Conservation (phyloP, 2,329 filamentous ascomycete genomes). For the Blumeriella jaapii region DNA sequence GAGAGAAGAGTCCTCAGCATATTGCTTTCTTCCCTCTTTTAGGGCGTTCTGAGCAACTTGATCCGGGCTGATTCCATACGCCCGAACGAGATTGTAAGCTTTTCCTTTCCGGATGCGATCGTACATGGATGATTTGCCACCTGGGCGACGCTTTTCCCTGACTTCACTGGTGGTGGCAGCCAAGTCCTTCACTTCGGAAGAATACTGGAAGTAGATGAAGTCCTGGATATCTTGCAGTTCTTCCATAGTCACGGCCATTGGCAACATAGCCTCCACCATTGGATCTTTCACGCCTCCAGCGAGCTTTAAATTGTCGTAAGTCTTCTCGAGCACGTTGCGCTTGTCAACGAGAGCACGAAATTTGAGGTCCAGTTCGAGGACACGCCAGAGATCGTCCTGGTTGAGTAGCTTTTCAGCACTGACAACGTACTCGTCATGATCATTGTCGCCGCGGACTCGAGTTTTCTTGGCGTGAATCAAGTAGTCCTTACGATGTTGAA, state of each 20-base stretch:
- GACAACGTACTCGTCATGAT: constrained; percentile 62
- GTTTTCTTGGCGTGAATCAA: constrained; percentile 78
- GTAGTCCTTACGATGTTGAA: constrained; percentile 96
- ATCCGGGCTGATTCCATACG: constrained; percentile 83
- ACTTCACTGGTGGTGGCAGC: constrained; percentile 49
- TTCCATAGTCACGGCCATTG: constrained; percentile 73
- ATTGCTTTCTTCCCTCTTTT: constrained; percentile 63
- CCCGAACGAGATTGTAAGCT: constrained; percentile 71
- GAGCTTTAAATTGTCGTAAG: constrained; percentile 60
- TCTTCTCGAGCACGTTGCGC: constrained; percentile 71
- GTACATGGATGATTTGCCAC: constrained; percentile 68
- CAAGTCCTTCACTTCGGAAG: constrained; percentile 70
- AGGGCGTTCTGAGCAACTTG: constrained; percentile 80
- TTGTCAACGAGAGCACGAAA: constrained; percentile 90
- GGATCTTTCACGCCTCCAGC: constrained; percentile 53
- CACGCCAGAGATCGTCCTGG: constrained; percentile 89
- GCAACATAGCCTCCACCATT: constrained; percentile 74
- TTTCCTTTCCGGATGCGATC: constrained; percentile 75
- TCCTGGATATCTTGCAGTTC: constrained; percentile 95
- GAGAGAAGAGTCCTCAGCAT: constrained; percentile 72
- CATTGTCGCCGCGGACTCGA: constrained; percentile 48
- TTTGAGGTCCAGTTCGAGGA: constrained; percentile 89
- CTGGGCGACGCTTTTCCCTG: constrained; percentile 62
- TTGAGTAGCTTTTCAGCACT: constrained; percentile 79
- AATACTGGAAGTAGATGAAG: constrained; percentile 91